phyloP scores from a whole-genome alignment of 1,139 yeast species.

The Taiozyma sp. region DNA sequence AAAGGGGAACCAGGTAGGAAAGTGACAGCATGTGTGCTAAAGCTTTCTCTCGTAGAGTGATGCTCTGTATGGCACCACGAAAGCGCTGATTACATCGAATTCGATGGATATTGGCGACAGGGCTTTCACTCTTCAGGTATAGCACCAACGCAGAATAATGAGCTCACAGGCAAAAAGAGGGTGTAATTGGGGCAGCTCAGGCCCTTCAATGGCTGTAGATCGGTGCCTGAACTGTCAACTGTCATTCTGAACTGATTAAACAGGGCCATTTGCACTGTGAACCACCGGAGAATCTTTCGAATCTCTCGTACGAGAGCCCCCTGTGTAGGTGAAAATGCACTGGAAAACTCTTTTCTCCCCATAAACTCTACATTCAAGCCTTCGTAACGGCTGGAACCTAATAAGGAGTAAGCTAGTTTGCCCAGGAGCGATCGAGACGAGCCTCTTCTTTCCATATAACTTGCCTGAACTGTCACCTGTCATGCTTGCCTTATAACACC shows the following conservation, averaged over 20 bases:
- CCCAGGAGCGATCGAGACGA: too few species aligned
- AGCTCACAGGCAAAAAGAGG: background rate
- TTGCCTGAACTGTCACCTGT: too few species aligned
- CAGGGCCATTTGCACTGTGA: background rate
- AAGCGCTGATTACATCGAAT: background rate
- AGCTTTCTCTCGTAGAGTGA: too few species aligned
- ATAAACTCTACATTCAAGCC: too few species aligned
- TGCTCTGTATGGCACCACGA: background rate
- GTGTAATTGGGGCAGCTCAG: background rate
- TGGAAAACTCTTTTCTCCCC: background rate
- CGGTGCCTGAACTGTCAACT: background rate
- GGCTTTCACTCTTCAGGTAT: background rate
- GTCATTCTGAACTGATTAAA: background rate
- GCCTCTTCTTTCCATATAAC: too few species aligned
- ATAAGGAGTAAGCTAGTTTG: too few species aligned
- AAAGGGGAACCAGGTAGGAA: too few species aligned
- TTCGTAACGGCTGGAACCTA: too few species aligned
- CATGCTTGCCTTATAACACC: too few species aligned
- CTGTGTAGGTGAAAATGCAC: background rate
- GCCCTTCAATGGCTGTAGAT: background rate
- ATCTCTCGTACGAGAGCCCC: background rate
- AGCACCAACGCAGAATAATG: background rate
- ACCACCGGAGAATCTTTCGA: background rate
- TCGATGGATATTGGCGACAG: background rate
- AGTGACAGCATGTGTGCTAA: too few species aligned